These are phyloP conservation scores for Gynostemma pentaphyllum DNA, from an alignment of 306 rosid species.

Conservation along the genomic window DNA sequence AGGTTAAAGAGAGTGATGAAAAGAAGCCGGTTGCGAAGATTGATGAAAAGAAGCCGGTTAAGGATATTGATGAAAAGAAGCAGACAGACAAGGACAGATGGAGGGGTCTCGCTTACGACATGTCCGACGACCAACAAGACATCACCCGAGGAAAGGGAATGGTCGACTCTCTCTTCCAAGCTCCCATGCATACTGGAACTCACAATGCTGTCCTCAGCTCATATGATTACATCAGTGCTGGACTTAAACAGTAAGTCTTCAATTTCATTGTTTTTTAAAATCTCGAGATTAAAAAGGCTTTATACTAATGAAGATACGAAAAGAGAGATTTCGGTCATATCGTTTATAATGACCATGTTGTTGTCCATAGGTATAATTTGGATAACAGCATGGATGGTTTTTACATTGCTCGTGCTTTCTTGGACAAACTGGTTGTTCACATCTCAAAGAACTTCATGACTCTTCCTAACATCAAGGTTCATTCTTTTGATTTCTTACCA, in stretches of 20 bases:
- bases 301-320: too few relatives aligned
- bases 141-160: constrained; percentile 92
- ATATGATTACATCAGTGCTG: constrained; percentile 74
- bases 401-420: constrained; percentile 91
- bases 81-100: constrained; percentile 62
- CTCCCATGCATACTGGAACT: constrained; percentile 47
- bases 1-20: constrained; percentile 35
- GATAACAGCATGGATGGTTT: constrained; percentile 69
- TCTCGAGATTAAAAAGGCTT: too few relatives aligned
- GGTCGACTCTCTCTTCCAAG: constrained; percentile 86
- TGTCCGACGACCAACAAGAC: constrained; percentile 88
- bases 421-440: constrained; percentile 99
- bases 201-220: constrained; percentile 79
- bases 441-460: constrained; percentile 82
- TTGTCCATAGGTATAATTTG: constrained; percentile 41
- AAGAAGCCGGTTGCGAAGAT: too few relatives aligned
- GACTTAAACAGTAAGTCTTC: constrained; percentile 47
- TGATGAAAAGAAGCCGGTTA: too few relatives aligned
- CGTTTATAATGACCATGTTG: too few relatives aligned
- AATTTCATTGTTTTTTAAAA: background rate
- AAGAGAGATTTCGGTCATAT: too few relatives aligned
- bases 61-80: constrained; percentile 29
- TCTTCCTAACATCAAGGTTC: constrained; percentile 86
- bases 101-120: constrained; percentile 57
- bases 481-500: too few relatives aligned